Base-by-base conservation (phyloP, 495 filamentous ascomycete species). In the Xylaria palmicola region DNA sequence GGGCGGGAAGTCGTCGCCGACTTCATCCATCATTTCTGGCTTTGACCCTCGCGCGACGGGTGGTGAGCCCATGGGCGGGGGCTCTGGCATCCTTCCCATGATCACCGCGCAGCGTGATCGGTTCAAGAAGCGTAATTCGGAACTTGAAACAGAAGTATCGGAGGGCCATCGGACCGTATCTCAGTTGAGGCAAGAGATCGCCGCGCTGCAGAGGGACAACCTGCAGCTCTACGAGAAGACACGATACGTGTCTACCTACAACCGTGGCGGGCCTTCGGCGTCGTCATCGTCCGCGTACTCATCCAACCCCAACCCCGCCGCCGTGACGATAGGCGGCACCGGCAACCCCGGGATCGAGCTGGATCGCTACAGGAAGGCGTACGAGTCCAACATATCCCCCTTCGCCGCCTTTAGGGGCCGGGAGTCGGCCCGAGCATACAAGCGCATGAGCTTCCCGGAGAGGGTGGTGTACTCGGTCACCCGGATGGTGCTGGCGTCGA, bases 191-290 rank as follows among this genome's bases (percentile, higher is more conserved):
- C 90, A 93, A 60, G 94, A 99, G 68, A 85, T 99, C 64, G 88
- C 92, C 40, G 88, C 91, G 10, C 80, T 99, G 12, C 94, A 98
- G 70, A 94, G 92, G 72, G 94, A 99, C 74, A 99, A 99, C 71
- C 83, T 99, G 32, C 88, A 90, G 67, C 85, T 99, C 3, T 99
- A 99, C 72, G 94, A 99, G 72, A 99, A 97, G 81, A 96, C 94
- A 34, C 86, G 94, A 39, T 99, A 98, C 74, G 86, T 97, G 12
- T 95, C 92, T 13, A 90, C 91, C 4, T 98, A 97, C 79, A 93
- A 85, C 68, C 86, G 91, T 50, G 81, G 80, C 45, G 80, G 79
- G 0, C 77, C 79, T 12, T 73, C 76, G n/a, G 77, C 83, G 51
- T 80, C 86, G n/a, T 86, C 90, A 10, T 85, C 90, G 60, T 88